These are phyloP conservation scores for Botrytis elliptica DNA, from an alignment of 2,329 filamentous ascomycete genomes.

Conservation along the genomic window DNA sequence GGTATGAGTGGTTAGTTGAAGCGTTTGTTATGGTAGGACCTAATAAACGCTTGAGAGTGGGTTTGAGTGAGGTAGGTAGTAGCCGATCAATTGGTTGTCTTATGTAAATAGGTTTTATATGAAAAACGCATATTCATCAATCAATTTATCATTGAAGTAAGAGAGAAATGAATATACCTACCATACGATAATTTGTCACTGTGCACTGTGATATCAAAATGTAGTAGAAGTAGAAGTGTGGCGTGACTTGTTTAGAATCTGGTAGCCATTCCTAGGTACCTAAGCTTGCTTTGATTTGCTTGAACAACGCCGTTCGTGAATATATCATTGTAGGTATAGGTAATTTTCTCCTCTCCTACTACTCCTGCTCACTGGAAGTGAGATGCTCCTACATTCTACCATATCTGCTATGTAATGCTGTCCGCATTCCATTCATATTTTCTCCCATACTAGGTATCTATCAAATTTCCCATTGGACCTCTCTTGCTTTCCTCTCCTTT, in stretches of 20 bases:
- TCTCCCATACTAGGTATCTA: neutral
- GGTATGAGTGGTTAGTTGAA: slow-evolving; percentile 98
- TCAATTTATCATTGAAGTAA: neutral
- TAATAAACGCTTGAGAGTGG: slow-evolving; percentile 63
- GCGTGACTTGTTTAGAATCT: slow-evolving; percentile 3
- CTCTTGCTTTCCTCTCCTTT: neutral
- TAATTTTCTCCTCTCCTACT: slow-evolving; percentile 13
- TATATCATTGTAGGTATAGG: slow-evolving; percentile 25
- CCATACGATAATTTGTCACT: neutral
- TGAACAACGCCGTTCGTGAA: slow-evolving; percentile 35
- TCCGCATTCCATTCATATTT: neutral
- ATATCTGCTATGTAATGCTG: neutral
- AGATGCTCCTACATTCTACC: neutral
- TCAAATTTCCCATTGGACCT: neutral
- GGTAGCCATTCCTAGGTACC: neutral
- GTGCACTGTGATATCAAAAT: neutral
- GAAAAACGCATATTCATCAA: neutral
- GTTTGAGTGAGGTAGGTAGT: slow-evolving; percentile 64
- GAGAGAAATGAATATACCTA: neutral
- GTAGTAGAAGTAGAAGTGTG: neutral
- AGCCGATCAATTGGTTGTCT: slow-evolving; percentile 68
- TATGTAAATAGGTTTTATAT: slow-evolving; percentile 50
- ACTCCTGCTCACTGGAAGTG: neutral
- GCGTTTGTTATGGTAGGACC: slow-evolving; percentile 67
- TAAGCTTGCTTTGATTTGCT: slow-evolving; percentile 29